A percentile compares a stretch with the other conserved stretches of the same genome.
These are phyloP conservation scores for Atkinsonella hypoxylon DNA, from an alignment of 2,329 filamentous ascomycete genomes.

Conservation along the genomic window DNA sequence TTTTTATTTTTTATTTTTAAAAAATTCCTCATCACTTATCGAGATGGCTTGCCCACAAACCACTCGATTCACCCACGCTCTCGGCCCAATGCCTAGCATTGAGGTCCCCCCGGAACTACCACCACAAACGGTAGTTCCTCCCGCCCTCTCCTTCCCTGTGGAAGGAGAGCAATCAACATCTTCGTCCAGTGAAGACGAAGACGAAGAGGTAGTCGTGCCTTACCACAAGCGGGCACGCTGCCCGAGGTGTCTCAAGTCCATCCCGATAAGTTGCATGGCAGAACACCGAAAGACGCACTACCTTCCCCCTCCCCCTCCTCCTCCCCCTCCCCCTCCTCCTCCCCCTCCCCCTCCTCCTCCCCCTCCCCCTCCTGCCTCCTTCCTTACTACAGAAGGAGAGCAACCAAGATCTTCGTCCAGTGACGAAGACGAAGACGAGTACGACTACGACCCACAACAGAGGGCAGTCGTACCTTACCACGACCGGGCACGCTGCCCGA, in stretches of 20 bases:
- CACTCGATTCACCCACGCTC: background rate
- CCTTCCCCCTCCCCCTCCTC: background rate
- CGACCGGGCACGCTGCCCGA: background rate
- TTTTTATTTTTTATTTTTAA: too few species aligned
- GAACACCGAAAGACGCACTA: conserved; percentile 1
- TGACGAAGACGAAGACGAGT: background rate
- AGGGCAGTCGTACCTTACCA: too few species aligned
- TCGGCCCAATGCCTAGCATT: background rate
- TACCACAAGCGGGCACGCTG: background rate
- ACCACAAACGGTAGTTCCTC: background rate
- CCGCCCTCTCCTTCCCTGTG: background rate
- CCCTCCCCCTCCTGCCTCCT: too few species aligned
- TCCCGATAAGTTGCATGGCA: background rate
- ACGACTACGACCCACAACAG: background rate
- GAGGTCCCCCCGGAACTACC: background rate
- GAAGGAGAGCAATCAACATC: background rate
- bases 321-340: too few species aligned
- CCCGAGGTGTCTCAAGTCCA: background rate
- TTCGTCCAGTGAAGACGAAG: background rate
- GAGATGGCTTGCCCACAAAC: background rate
- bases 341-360: too few species aligned
- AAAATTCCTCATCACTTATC: background rate
- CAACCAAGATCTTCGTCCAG: background rate
- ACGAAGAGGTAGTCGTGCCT: background rate
- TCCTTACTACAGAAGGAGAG: background rate